Base-by-base conservation (phyloP, 2,329 filamentous ascomycete genomes). In the Colletotrichum phormii region DNA sequence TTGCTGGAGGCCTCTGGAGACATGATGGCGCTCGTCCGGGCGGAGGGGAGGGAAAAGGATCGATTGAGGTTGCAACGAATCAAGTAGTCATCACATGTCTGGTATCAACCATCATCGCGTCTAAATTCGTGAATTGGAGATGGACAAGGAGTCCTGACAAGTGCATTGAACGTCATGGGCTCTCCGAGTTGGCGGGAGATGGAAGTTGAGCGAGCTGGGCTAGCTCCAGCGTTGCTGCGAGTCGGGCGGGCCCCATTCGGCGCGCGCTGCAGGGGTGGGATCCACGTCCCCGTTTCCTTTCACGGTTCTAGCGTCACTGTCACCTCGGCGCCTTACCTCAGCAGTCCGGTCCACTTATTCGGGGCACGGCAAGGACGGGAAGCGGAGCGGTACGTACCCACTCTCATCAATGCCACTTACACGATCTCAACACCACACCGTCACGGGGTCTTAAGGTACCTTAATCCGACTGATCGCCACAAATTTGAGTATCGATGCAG, bases 1-100 rank as follows among this genome's bases (percentile, higher is more conserved):
- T 97, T 96, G 84, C 85, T 86, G 74, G 81, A 78, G 76, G 79
- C 80, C 78, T 88, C 86, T 77, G 86, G 82, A 77, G 86, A 81
- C 87, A 89, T 89, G 80, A 77, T 84, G 80, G 72, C 71, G 65
- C 71, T 73, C 71, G 67, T 73, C 63, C 37, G 42, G 73, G 24
- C 76, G 75, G 58, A 57, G 66, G 58, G 9, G 60, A 58, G 49
- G 58, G 24, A 26, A 57, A 37, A 65, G 37, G 31, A 33, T 33
- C 13, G 55, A 57, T 67, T 31, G 51, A 51, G 26, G 33, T 53
- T 42, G 59, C 67, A 63, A 73, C 62, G 31, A 62, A 71, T 71
- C 51, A 67, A 64, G 51, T 46, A 54, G 62, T 59, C 68, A 64
- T 69, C 49, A 73, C 67, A 75, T 75, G 53, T 71, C 66, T 69